phyloP scores from a whole-genome alignment of 2,329 filamentous ascomycete genomes.

The Aspergillus novofumigatus region DNA sequence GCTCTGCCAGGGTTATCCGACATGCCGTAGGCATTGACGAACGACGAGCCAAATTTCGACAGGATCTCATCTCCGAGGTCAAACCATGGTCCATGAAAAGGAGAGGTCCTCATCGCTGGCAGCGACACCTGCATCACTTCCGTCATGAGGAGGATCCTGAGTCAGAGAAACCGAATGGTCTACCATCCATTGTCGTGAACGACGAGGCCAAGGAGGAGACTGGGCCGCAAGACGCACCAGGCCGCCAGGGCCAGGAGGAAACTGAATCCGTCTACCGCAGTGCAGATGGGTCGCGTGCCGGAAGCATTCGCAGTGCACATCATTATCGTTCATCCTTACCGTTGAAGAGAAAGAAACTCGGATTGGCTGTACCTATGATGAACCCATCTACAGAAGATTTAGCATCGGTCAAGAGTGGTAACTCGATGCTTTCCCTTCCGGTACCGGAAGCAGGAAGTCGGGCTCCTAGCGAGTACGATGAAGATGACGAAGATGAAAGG shows the following conservation, averaged over 20 bases:
- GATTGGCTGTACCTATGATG: conserved; percentile 26
- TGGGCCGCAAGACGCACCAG: conserved; percentile 3
- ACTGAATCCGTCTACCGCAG: conserved; percentile 29
- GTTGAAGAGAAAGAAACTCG: conserved; percentile 9
- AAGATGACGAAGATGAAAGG: conserved; percentile 29
- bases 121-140: conserved; percentile 20
- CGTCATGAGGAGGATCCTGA: conserved; percentile 12
- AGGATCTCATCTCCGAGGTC: conserved; percentile 51
- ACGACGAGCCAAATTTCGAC: conserved; percentile 55
- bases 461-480: conserved; percentile 14
- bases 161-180: conserved; percentile 12
- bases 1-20: conserved; percentile 52
- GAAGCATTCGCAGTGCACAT: conserved; percentile 13
- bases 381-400: conserved; percentile 27
- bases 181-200: conserved; percentile 32
- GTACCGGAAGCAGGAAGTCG: conserved; percentile 16
- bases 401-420: conserved; percentile 26
- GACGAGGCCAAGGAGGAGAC: conserved; percentile 11
- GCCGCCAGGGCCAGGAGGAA: conserved; percentile 10
- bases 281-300: conserved; percentile 17
- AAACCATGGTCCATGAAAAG: conserved; percentile 27
- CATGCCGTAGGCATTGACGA: conserved; percentile 58
- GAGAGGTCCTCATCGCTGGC: conserved; percentile 16
- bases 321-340: conserved; percentile 28
- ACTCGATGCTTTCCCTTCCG: conserved; percentile 27